Evolutionary conservation across 2,329 filamentous ascomycete genomes (phyloP).

Genomic region (Cordyceps javanica): DNA sequence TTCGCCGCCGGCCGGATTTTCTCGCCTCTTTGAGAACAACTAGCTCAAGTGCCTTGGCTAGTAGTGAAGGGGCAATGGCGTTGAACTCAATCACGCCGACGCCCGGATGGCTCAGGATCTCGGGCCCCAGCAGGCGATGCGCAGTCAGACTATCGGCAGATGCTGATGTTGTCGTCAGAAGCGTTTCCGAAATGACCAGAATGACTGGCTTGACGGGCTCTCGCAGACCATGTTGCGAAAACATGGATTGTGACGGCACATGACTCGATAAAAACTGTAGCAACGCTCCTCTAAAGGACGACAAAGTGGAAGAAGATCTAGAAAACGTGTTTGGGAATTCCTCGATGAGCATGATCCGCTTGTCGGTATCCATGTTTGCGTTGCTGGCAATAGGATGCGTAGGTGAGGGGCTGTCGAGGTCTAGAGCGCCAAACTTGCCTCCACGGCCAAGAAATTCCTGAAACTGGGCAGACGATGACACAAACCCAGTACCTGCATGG

Average conservation of each 20-base stretch:
- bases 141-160: constrained; percentile 89
- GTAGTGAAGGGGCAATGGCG: constrained; percentile 75
- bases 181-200: constrained; percentile 85
- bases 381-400: constrained; percentile 18
- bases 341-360: constrained; percentile 66
- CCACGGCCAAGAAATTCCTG: constrained; percentile 84
- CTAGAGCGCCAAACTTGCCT: constrained; percentile 70
- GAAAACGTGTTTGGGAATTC: constrained; percentile 76
- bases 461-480: constrained; percentile 73
- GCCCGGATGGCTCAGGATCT: constrained; percentile 75
- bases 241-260: constrained; percentile 48
- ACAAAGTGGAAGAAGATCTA: constrained; percentile 56
- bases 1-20: constrained; percentile 66
- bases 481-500: constrained; percentile 52
- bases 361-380: constrained; percentile 17
- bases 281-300: constrained; percentile 69
- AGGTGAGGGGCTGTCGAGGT: constrained; percentile 33
- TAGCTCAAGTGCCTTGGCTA: constrained; percentile 76
- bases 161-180: constrained; percentile 77
- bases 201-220: constrained; percentile 65
- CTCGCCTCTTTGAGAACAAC: constrained; percentile 81
- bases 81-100: constrained; percentile 88
- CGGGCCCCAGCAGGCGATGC: constrained; percentile 79
- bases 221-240: constrained; percentile 33
- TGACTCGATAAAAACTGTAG: constrained; percentile 67